These are phyloP conservation scores for Cryphonectria radicalis DNA, from an alignment of 2,329 filamentous ascomycete species.

Conservation along the genomic window DNA sequence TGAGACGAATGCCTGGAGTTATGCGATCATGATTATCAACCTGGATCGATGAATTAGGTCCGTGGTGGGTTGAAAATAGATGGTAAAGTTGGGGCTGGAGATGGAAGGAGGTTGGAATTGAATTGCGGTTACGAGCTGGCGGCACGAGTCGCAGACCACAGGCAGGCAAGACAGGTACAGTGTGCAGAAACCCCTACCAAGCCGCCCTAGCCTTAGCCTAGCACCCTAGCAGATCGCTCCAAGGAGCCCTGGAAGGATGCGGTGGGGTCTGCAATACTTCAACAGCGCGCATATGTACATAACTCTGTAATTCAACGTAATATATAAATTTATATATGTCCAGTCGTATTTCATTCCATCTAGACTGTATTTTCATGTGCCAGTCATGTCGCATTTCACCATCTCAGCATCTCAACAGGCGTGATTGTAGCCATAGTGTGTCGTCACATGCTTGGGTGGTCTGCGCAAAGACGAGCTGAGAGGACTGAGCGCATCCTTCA, in stretches of 20 bases:
- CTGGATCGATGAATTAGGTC: slow-evolving; percentile 51
- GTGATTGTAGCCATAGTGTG: neutral
- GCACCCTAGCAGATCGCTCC: neutral
- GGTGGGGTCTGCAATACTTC: neutral
- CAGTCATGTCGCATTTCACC: neutral
- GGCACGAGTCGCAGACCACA: slow-evolving; percentile 5
- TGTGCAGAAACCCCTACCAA: neutral
- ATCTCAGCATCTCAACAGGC: neutral
- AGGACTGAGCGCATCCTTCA: slow-evolving; percentile 7
- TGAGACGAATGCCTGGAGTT: slow-evolving; percentile 40
- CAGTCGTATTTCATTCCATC: neutral
- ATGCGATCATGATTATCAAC: slow-evolving; percentile 48
- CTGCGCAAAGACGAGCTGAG: neutral
- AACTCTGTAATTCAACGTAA: neutral
- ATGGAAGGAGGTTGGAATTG: slow-evolving; percentile 34
- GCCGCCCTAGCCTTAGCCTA: neutral
- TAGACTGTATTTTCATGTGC: neutral
- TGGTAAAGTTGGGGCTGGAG: slow-evolving; percentile 41
- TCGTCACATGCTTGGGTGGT: neutral
- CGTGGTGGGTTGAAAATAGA: slow-evolving; percentile 46
- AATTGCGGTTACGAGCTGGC: slow-evolving; percentile 2
- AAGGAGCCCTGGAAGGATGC: neutral
- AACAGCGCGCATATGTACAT: neutral
- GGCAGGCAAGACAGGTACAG: neutral
- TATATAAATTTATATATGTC: neutral